A percentile compares a stretch with the other conserved stretches of the same genome.
These are phyloP conservation scores for Metschnikowia chrysomelidarum DNA, from an alignment of 805 yeast species.

Conservation along the genomic window DNA sequence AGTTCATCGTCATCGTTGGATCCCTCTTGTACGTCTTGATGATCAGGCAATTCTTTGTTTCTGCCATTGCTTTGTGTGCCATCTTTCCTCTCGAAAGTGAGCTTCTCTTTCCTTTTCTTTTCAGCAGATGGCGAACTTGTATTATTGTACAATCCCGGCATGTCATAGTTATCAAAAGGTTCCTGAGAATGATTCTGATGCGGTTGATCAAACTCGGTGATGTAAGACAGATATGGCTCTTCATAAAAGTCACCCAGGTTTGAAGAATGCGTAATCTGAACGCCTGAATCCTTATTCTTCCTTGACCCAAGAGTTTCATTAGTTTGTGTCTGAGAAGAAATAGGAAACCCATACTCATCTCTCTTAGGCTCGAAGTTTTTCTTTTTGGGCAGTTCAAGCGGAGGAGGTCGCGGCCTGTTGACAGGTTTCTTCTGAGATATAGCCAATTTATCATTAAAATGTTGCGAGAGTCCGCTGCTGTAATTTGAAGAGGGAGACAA, in stretches of 20 bases:
- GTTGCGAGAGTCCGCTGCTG: slow-evolving; percentile 6
- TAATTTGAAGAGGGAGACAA: slow-evolving; percentile 2
- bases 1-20: too few relatives aligned
- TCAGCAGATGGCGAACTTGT: too few relatives aligned
- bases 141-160: slow-evolving; percentile 22
- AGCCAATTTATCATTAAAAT: slow-evolving; percentile 5
- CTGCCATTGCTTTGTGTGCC: too few relatives aligned
- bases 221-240: slow-evolving; percentile 29
- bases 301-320: background rate
- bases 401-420: slow-evolving; percentile 19
- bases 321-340: too few relatives aligned
- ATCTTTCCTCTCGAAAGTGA: too few relatives aligned
- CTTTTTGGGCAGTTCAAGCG: slow-evolving; percentile 9
- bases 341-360: too few relatives aligned
- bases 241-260: too few relatives aligned
- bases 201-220: slow-evolving; percentile 20
- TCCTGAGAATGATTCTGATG: slow-evolving; percentile 17
- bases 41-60: too few relatives aligned
- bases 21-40: too few relatives aligned
- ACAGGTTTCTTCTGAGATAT: slow-evolving; percentile 2
- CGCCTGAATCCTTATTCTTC: too few relatives aligned
- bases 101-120: too few relatives aligned
- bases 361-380: background rate
- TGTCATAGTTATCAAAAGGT: slow-evolving; percentile 27
- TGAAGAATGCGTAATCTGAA: too few relatives aligned